A percentile compares a stretch with the other conserved stretches of the same genome.
Evolutionary conservation across 1,284 basidiomycete genomes (phyloP).

Genomic region (Porodaedalea pini): DNA sequence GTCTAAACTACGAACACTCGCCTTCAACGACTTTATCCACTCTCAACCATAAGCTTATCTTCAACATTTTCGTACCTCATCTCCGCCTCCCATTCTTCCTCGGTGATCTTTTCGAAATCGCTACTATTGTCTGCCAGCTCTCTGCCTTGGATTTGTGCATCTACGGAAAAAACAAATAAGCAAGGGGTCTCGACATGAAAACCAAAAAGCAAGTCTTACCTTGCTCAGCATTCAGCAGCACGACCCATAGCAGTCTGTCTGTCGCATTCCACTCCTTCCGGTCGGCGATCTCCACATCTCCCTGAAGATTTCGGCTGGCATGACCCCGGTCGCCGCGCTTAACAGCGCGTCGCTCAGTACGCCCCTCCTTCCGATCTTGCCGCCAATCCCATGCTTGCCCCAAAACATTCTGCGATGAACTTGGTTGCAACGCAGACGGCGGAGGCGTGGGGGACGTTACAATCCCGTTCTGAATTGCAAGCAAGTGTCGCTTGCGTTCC

Average conservation of each 20-base stretch:
- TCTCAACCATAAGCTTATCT: background rate
- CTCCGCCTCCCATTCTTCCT: background rate
- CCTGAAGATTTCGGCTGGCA: background rate
- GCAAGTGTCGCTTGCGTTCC: background rate
- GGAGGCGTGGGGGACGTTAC: background rate
- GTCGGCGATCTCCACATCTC: constrained; percentile 1
- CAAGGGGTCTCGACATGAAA: background rate
- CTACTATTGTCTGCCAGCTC: background rate
- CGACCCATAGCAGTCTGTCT: background rate
- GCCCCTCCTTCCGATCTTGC: background rate
- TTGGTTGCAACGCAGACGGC: background rate
- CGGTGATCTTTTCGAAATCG: background rate
- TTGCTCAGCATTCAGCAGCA: background rate
- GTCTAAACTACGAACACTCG: no score
- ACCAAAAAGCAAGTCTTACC: background rate
- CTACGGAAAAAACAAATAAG: background rate
- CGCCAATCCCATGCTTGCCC: background rate
- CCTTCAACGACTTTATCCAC: no score
- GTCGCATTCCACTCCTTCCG: background rate
- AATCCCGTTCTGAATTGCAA: background rate
- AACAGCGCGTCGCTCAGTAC: background rate
- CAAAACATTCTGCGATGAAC: background rate
- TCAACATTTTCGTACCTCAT: background rate
- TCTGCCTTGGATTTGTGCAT: background rate
- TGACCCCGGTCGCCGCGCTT: background rate